Conservation (phyloP, 768 basidiomycete genomes). For the Xerocomellus chrysenteron region DNA sequence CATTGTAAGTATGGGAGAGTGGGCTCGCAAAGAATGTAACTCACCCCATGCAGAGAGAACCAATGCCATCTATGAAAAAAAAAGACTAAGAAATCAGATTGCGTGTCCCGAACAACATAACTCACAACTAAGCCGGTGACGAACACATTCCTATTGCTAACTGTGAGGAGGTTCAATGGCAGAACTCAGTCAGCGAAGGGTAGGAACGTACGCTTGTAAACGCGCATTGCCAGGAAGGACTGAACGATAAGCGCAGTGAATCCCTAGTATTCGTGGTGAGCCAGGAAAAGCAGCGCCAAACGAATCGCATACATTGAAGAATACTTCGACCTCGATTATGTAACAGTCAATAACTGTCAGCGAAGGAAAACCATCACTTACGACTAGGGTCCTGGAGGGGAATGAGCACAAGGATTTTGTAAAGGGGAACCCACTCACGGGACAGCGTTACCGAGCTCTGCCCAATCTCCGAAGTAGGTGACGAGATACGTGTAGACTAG, state of each 20-base stretch:
- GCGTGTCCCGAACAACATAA: not conserved
- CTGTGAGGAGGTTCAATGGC: conserved; percentile 30
- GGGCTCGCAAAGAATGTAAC: not conserved
- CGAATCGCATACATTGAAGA: conserved; percentile 43
- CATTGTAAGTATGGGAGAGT: conserved; percentile 1
- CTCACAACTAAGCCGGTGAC: conserved; percentile 34
- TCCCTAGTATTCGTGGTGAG: conserved; percentile 19
- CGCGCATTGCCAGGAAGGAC: conserved; percentile 50
- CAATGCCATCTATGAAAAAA: conserved; percentile 16
- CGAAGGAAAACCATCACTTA: not conserved
- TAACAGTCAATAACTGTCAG: not conserved
- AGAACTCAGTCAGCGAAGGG: not conserved
- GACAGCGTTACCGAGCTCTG: not conserved
- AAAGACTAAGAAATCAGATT: not conserved
- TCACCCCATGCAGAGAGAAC: conserved; percentile 41
- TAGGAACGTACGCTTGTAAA: conserved; percentile 44
- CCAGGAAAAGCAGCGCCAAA: not conserved
- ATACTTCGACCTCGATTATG: conserved; percentile 43
- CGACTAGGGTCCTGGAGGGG: not conserved
- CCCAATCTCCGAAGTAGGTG: conserved; percentile 36
- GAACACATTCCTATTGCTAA: conserved; percentile 47
- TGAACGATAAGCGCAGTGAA: conserved; percentile 54
- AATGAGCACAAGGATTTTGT: not conserved
- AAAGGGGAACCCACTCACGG: not conserved
- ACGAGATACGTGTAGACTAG: conserved; percentile 50